These are phyloP conservation scores for Penicillium daleae DNA, from an alignment of 495 filamentous ascomycete genomes.

Conservation along the genomic window DNA sequence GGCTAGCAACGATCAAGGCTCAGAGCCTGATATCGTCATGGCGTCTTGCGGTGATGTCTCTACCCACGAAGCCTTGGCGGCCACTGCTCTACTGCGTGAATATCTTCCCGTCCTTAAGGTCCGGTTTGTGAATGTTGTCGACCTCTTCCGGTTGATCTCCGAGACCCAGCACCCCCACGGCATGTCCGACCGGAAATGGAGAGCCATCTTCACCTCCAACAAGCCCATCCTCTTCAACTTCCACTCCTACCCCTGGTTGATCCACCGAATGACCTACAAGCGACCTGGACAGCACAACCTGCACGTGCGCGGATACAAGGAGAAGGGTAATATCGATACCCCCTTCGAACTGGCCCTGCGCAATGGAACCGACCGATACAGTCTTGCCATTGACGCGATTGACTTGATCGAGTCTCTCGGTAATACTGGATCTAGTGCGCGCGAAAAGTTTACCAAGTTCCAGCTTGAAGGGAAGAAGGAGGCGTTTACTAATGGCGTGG, in stretches of 20 bases:
- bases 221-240: conserved; percentile 78
- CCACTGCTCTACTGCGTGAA: conserved; percentile 65
- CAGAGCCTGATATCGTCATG: conserved; percentile 71
- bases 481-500: conserved; percentile 67
- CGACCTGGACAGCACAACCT: conserved; percentile 63
- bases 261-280: conserved; percentile 73
- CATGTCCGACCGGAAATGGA: conserved; percentile 62
- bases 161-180: conserved; percentile 68
- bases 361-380: conserved; percentile 72
- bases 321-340: conserved; percentile 80
- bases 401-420: conserved; percentile 60
- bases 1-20: conserved; percentile 60
- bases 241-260: conserved; percentile 77
- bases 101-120: conserved; percentile 68
- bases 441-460: conserved; percentile 63
- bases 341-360: conserved; percentile 72
- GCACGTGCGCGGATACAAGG: conserved; percentile 72
- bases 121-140: conserved; percentile 75
- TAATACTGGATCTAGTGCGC: conserved; percentile 58
- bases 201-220: conserved; percentile 66
- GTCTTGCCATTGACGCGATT: conserved; percentile 72
- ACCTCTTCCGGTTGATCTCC: conserved; percentile 74
- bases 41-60: conserved; percentile 71
- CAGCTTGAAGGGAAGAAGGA: conserved; percentile 60
- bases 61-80: conserved; percentile 70